These are phyloP conservation scores for Ammopiptanthus mongolicus DNA, from an alignment of 306 rosid species.

Conservation along the genomic window DNA sequence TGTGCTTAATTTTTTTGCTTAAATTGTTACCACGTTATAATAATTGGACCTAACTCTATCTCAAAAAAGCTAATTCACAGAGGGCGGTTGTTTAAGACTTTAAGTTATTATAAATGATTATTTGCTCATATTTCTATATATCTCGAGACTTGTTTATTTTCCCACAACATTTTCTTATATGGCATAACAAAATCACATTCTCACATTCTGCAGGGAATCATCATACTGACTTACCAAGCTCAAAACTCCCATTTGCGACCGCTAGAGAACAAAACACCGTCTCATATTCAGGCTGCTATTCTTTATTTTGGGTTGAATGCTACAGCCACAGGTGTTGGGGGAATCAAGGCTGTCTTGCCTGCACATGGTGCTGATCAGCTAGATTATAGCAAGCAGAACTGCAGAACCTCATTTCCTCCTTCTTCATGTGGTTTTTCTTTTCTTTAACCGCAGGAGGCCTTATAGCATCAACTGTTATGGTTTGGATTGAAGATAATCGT, in stretches of 20 bases:
- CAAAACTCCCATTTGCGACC: background rate
- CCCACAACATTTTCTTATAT: too few relatives aligned
- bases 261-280: background rate
- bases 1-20: too few relatives aligned
- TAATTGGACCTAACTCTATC: too few relatives aligned
- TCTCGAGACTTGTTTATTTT: too few relatives aligned
- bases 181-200: too few relatives aligned
- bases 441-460: constrained; percentile 24
- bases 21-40: too few relatives aligned
- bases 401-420: constrained; percentile 27
- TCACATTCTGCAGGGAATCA: constrained; percentile 1
- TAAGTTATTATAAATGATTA: too few relatives aligned
- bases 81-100: too few relatives aligned
- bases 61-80: too few relatives aligned
- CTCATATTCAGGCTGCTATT: constrained; percentile 4
- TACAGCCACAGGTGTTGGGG: constrained; percentile 29
- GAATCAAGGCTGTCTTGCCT: constrained; percentile 30
- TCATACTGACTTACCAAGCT: constrained; percentile 34
- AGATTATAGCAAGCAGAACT: constrained; percentile 20
- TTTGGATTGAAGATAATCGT: constrained; percentile 33
- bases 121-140: too few relatives aligned
- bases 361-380: constrained; percentile 48
- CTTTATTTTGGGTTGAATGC: constrained; percentile 29
- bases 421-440: constrained; percentile 43
- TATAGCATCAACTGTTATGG: constrained; percentile 27